Evolutionary conservation across 805 yeast genomes (phyloP), one percentile per base, ranked within the genome.

Genomic region (Starmerella apicola): DNA sequence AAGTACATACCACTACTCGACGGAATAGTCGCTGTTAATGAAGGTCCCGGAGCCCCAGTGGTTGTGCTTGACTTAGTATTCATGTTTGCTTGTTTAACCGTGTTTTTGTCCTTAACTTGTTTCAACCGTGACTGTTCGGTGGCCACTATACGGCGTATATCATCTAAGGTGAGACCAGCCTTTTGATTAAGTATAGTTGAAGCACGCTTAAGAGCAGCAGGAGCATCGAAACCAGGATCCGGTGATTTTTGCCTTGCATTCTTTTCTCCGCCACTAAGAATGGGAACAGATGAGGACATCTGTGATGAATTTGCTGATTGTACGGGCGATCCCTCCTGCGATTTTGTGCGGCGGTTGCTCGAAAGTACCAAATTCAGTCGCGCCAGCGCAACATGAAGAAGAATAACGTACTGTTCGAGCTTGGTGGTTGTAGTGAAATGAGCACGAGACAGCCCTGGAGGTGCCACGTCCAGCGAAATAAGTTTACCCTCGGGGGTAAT

Each of bases 101-200:
- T n/a, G 15, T 8, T 27, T 27, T 27, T 7, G 15, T 27, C 7
- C 17, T 10, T 10, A 6, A n/a, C 15, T 12, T 15, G 30, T 10
- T 27, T 27, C 17, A 7, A 15, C 8, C 34, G 34, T 0, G 97
- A 95, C 59, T 88, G 95, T 53, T 91, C 96, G 8, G 94, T 88
- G 2, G 96, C 94, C 6, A 91, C 96, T 55, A 91, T 88, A 49
- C 97, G 70, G 6, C 97, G 95, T 51, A 91, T 91, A 60, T 91
- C 99, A 60, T 91, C 97, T 51, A 91, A 69, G 0, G 96, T 88
- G 38, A 91, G 70, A 0, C 88, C 78, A 50, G 81, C 82, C 50
- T 88, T 93, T 53, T 76, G 81, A 52, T 78, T 74, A 39, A 85
- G 69, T 36, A 82, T 66, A 49, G 74, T 78, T 1, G 84, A 71